Conservation (phyloP, 1,284 basidiomycete species). For the Trichosporon sp. region DNA sequence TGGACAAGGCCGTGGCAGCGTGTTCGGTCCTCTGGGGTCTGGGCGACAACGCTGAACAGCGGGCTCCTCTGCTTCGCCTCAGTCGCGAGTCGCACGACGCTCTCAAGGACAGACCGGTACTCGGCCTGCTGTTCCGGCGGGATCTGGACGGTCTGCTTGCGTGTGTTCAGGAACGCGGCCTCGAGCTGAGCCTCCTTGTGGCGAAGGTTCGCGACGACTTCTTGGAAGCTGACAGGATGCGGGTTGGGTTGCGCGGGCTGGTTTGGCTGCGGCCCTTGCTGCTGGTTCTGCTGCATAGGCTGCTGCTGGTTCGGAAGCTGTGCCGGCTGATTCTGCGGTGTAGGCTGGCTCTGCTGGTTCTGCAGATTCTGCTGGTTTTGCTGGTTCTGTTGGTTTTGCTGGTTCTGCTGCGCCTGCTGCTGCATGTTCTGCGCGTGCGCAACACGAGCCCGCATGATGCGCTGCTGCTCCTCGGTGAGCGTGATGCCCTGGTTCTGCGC, state of each 20-base stretch:
- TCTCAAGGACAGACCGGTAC: conserved; percentile 10
- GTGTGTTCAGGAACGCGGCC: conserved; percentile 17
- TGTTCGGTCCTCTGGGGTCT: conserved; percentile 11
- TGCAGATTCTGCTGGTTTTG: conserved; percentile 5
- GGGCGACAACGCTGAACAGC: conserved; percentile 14
- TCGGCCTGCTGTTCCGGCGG: conserved; percentile 16
- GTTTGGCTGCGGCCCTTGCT: not conserved
- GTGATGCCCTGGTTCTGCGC: conserved; percentile 12
- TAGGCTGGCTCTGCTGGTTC: conserved; percentile 5
- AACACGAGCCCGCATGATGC: conserved; percentile 4
- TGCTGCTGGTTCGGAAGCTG: conserved; percentile 6
- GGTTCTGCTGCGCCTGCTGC: conserved; percentile 10
- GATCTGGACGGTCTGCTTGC: conserved; percentile 8
- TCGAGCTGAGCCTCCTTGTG: conserved; percentile 17
- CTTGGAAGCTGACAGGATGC: conserved; percentile 11
- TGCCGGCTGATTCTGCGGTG: not conserved
- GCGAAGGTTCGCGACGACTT: conserved; percentile 14
- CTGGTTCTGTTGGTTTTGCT: conserved; percentile 3
- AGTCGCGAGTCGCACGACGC: conserved; percentile 6
- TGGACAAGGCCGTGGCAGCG: conserved; percentile 14
- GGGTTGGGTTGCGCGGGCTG: conserved; percentile 8
- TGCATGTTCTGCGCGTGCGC: conserved; percentile 13
- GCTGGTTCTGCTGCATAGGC: conserved; percentile 5
- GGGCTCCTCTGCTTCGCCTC: conserved; percentile 19
- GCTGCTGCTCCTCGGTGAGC: conserved; percentile 17